A percentile compares a stretch with the other conserved stretches of the same genome.
phyloP scores from a whole-genome alignment of 176 grass and related monocot species.

The Aegilops bicornis region DNA sequence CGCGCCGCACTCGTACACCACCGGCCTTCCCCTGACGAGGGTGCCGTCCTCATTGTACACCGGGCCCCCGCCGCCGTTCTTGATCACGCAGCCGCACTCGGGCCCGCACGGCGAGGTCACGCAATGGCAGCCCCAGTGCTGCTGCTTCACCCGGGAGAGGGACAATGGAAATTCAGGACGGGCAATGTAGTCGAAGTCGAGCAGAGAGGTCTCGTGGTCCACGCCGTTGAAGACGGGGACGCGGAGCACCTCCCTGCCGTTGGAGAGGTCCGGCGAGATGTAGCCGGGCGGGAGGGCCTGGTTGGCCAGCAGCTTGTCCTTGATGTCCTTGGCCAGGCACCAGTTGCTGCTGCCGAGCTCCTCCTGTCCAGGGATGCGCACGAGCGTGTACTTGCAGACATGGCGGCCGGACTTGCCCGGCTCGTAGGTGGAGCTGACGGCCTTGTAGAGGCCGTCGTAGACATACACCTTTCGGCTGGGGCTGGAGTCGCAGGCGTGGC shows the following conservation, averaged over 20 bases:
- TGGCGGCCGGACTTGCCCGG: constrained; percentile 59
- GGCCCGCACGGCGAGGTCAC: constrained; percentile 1
- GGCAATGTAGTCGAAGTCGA: constrained; percentile 48
- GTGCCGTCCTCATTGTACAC: constrained; percentile 56
- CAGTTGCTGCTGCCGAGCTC: constrained; percentile 53
- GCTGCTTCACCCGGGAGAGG: not conserved
- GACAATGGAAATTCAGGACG: constrained; percentile 34
- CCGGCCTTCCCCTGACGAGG: constrained; percentile 60
- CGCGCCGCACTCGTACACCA: constrained; percentile 78
- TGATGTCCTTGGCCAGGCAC: constrained; percentile 49
- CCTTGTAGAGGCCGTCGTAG: constrained; percentile 89
- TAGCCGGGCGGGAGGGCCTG: constrained; percentile 40
- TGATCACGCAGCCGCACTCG: constrained; percentile 52
- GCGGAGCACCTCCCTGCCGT: constrained; percentile 39
- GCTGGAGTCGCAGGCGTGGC: constrained; percentile 30
- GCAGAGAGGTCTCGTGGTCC: constrained; percentile 53
- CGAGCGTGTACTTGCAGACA: constrained; percentile 70
- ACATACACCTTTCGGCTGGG: constrained; percentile 60
- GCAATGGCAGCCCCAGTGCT: constrained; percentile 51
- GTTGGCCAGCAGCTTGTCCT: constrained; percentile 31
- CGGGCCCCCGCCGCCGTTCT: constrained; percentile 35
- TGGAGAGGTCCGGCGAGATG: constrained; percentile 62
- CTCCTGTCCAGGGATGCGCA: constrained; percentile 55
- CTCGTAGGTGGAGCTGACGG: constrained; percentile 46
- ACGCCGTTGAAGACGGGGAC: constrained; percentile 62